Evolutionary conservation across 176 grass and related monocot genomes (phyloP).

Genomic region (Raddia guianensis): DNA sequence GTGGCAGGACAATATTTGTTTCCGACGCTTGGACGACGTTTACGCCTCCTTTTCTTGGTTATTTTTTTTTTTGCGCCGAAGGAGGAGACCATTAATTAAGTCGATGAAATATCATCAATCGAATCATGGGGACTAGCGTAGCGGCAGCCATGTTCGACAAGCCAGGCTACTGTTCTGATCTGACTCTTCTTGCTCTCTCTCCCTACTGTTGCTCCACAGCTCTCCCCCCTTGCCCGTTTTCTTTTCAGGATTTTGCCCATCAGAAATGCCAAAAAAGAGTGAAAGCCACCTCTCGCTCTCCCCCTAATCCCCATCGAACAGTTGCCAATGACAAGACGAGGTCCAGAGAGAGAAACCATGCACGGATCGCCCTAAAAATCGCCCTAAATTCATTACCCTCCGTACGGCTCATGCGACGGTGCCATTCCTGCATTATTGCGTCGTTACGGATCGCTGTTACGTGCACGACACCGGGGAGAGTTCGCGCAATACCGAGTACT

Average conservation of each 20-base stretch:
- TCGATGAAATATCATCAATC: not conserved
- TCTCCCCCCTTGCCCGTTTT: not conserved
- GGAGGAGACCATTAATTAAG: not conserved
- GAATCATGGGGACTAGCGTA: not conserved
- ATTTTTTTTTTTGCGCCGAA: too few relatives aligned
- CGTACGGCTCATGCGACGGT: not conserved
- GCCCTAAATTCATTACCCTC: not conserved
- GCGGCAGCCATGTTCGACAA: not conserved
- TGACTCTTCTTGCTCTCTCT: not conserved
- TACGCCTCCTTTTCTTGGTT: too few relatives aligned
- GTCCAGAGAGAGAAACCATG: not conserved
- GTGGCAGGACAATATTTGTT: not conserved
- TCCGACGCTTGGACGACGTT: not conserved
- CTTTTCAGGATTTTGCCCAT: not conserved
- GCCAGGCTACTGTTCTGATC: not conserved
- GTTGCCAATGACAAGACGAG: not conserved
- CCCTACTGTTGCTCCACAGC: not conserved
- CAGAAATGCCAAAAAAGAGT: not conserved
- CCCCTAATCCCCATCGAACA: not conserved
- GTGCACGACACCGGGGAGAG: not conserved
- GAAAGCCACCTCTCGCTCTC: not conserved
- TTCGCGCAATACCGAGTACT: too few relatives aligned
- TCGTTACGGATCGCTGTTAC: not conserved
- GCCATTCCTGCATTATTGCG: not conserved
- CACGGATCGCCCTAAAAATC: not conserved